Base-by-base conservation (phyloP, 2,329 filamentous ascomycete genomes). In the Trichoderma gracile region DNA sequence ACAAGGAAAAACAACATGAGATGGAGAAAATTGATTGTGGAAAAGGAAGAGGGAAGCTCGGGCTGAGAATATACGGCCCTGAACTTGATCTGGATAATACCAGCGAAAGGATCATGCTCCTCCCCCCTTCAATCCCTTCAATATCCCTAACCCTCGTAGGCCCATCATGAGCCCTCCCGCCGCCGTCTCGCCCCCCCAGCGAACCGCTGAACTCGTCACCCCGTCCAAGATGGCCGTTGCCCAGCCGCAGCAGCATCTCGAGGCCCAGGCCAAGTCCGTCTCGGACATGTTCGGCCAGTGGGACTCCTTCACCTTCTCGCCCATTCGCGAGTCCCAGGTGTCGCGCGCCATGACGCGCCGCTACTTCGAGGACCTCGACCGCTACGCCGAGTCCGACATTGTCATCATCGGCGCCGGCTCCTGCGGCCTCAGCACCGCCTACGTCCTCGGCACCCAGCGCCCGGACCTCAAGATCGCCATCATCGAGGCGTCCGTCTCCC, bases 31-130 rank as follows among this genome's bases (percentile, higher is more conserved):
- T 0, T 49, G 50, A 49, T 33, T 10, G 25, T 42, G 42, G 25
- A 27, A 14, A 30, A 17, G 17, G 43, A 63, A 63, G 9, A 47
- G 67, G 70, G 65, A 72, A 66, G 65, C 67, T 75, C 74, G 74
- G 33, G 77, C 76, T 92, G 89, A 94, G 90, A 95, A 88, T 87
- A 95, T 90, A 95, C 91, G 91, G 92, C 89, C 82, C 83, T 81
- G 70, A 92, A 94, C 91, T 94, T 94, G 91, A 94, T 93, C 91
- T 92, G 90, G 92, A 93, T 94, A 94, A 95, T 95, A 92, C 92
- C 90, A 93, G 93, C 93, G 93, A 93, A 95, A 96, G 93, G 90
- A 96, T 95, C 92, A 96, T 96, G 92, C 91, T 85, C 81, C 81
- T 81, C 79, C 79, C 76, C 72, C 75, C 71, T 73, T 69, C 70